Conservation (phyloP, 1,139 yeast species). For the Yamadazyma conglobata region DNA sequence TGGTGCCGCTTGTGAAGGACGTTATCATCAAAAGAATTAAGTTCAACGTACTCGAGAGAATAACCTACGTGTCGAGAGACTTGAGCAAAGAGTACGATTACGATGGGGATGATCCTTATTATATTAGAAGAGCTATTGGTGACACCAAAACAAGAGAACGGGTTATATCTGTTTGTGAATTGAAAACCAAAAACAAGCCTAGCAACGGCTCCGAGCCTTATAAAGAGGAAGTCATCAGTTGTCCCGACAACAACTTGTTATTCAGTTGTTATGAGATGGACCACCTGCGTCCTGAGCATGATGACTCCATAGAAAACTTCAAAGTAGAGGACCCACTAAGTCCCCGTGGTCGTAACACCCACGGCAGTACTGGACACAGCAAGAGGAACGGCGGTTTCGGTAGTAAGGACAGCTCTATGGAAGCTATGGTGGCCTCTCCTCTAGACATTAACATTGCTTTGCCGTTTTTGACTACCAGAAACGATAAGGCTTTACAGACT, state of each 20-base stretch:
- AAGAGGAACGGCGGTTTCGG: constrained; percentile 1
- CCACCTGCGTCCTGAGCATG: constrained; percentile 5
- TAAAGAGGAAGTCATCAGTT: constrained; percentile 59
- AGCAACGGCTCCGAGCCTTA: constrained; percentile 42
- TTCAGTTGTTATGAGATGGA: constrained; percentile 51
- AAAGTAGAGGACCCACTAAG: constrained; percentile 8
- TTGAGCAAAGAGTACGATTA: constrained; percentile 55
- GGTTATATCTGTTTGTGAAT: constrained; percentile 55
- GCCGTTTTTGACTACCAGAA: constrained; percentile 43
- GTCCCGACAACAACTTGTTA: constrained; percentile 58
- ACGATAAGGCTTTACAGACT: constrained; percentile 31
- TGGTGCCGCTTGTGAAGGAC: constrained; percentile 69
- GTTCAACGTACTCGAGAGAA: constrained; percentile 68
- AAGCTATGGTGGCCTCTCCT: constrained; percentile 40
- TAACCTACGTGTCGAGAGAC: constrained; percentile 61
- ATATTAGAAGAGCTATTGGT: constrained; percentile 17
- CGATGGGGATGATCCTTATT: constrained; percentile 45
- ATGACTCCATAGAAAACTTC: constrained; percentile 16
- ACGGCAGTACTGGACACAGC: too few species aligned
- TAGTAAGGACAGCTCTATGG: background rate
- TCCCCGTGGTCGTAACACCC: too few species aligned
- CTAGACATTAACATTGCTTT: constrained; percentile 45
- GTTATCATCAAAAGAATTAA: constrained; percentile 68
- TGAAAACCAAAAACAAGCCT: constrained; percentile 50
- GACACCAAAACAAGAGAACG: constrained; percentile 46